Evolutionary conservation across 495 filamentous ascomycete species (phyloP), one percentile per base, ranked within the genome.

Genomic region (Penicillium atrosanguineum): DNA sequence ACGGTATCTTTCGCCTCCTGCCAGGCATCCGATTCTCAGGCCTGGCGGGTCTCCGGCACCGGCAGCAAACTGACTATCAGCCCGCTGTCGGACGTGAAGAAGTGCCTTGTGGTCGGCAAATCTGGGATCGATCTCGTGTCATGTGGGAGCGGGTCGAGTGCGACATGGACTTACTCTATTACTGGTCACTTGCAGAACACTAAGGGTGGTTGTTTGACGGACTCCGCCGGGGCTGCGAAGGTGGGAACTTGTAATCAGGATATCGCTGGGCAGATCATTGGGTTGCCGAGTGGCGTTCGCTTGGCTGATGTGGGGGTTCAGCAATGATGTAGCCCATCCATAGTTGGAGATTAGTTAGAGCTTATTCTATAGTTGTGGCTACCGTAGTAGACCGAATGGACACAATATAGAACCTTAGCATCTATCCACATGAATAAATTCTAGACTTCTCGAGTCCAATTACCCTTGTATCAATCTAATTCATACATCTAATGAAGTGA

Each of bases 211-310:
- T 71, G 68, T 12, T 44, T 71, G 59, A 61, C 58, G 46, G 59
- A 61, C 45, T 54, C 44, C 39, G 43, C 29, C 23, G 51, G 51
- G n/a, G 45, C 47, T 6, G 53, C 15, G 1, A 39, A 38, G 12
- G 11, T 60, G 21, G 50, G 21, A 7, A 36, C 23, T 7, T 71
- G 68, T 58, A 47, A 58, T 28, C 43, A 56, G 31, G 55, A 56
- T 34, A 26, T 37, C 41, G 53, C 62, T 28, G 57, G 43, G 7
- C 68, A 71, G 49, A 68, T 71, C 21, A 64, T 71, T 55, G 66
- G 64, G 12, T 48, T 71, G 49, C 66, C 68, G 1, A 64, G 64
- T 63, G 68, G 66, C 40, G 55, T 68, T 37, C 23, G 48, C 20
- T 16, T 66, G 12, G 52, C 41, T 37, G 47, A 48, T 25, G 42